A percentile compares a stretch with the other conserved stretches of the same genome.
Evolutionary conservation across 2,329 filamentous ascomycete genomes (phyloP).

Genomic region (Pseudopyrenochaeta lycopersici): DNA sequence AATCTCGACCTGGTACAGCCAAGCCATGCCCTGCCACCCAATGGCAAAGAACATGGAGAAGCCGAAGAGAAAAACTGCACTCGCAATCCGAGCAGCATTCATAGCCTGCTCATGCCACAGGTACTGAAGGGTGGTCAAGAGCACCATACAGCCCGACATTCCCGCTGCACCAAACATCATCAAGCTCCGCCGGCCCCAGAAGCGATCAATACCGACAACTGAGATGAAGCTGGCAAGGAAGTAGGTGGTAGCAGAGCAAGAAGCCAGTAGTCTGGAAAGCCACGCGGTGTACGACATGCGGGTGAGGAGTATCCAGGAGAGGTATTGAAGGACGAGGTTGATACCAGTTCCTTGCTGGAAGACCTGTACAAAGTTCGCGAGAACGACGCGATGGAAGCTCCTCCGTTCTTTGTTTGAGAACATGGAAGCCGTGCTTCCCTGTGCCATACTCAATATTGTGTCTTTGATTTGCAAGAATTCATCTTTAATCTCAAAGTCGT

Average conservation of each 20-base stretch:
- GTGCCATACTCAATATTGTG: constrained; percentile 40
- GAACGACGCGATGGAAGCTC: constrained; percentile 52
- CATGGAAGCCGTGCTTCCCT: constrained; percentile 32
- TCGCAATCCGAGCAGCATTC: constrained; percentile 42
- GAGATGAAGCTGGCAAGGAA: constrained; percentile 49
- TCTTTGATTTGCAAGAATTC: constrained; percentile 54
- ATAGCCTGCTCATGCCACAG: constrained; percentile 29
- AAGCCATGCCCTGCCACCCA: constrained; percentile 81
- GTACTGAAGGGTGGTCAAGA: constrained; percentile 39
- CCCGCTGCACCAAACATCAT: constrained; percentile 49
- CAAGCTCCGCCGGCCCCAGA: constrained; percentile 45
- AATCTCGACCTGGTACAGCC: constrained; percentile 72
- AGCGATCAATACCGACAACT: constrained; percentile 47
- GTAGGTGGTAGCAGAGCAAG: constrained; percentile 49
- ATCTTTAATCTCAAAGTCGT: constrained; percentile 37
- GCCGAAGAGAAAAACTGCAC: constrained; percentile 79
- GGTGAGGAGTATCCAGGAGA: constrained; percentile 61
- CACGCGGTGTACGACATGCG: constrained; percentile 59
- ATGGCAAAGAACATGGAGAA: constrained; percentile 92
- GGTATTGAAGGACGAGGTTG: constrained; percentile 46
- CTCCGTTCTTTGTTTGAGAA: constrained; percentile 48
- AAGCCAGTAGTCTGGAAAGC: constrained; percentile 52
- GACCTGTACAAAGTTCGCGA: constrained; percentile 54
- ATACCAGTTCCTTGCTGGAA: constrained; percentile 54
- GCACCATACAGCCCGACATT: constrained; percentile 45